Evolutionary conservation across 805 yeast species (phyloP).

Genomic region (Torulaspora microellipsoides): DNA sequence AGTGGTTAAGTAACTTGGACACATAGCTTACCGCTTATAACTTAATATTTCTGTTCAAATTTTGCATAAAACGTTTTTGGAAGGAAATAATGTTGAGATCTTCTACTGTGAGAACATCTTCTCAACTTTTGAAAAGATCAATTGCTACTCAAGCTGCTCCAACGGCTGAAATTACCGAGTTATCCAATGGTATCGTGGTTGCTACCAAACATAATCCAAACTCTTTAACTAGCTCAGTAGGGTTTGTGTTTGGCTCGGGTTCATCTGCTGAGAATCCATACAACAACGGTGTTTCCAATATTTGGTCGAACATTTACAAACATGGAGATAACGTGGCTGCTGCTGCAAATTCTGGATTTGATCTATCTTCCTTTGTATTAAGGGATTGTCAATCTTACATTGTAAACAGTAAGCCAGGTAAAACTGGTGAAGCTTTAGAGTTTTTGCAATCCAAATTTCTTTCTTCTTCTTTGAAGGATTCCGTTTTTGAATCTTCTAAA

Average conservation of each 20-base stretch:
- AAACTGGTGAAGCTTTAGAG: conserved; percentile 48
- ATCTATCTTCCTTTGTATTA: conserved; percentile 48
- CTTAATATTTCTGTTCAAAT: no score
- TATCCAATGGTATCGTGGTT: conserved; percentile 69
- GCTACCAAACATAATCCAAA: conserved; percentile 61
- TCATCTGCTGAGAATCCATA: conserved; percentile 73
- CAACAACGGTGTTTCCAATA: conserved; percentile 75
- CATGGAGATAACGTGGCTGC: conserved; percentile 31
- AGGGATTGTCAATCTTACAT: conserved; percentile 63
- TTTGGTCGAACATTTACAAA: conserved; percentile 50
- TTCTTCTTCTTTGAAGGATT: conserved; percentile 39
- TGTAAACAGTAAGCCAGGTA: conserved; percentile 50
- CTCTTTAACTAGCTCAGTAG: conserved; percentile 50
- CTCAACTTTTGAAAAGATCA: conserved; percentile 21
- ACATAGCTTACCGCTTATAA: no score
- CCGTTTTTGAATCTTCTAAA: conserved; percentile 46
- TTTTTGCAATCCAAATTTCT: conserved; percentile 42
- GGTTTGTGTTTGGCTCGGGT: conserved; percentile 72
- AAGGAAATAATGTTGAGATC: conserved; percentile 20
- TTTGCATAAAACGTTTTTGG: neutral
- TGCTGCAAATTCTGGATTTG: conserved; percentile 50
- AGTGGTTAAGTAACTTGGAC: no score
- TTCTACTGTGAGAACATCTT: conserved; percentile 19
- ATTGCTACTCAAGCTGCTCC: conserved; percentile 38
- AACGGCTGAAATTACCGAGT: conserved; percentile 64